A percentile compares a stretch with the other conserved stretches of the same genome.
phyloP scores from a whole-genome alignment of 148 eudicot genomes.

The Rhododendron griersonianum region DNA sequence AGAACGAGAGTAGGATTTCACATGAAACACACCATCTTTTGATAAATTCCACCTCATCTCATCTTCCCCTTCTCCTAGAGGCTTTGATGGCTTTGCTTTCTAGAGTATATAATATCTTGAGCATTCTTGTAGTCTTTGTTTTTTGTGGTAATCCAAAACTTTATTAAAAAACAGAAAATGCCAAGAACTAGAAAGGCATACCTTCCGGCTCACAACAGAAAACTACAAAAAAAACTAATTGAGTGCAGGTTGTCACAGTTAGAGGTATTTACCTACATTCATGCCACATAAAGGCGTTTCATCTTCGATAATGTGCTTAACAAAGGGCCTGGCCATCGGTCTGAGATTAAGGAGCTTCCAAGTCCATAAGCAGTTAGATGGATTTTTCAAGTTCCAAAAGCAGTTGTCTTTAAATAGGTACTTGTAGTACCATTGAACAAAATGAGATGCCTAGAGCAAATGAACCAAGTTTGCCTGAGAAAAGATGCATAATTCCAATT shows the following conservation, averaged over 20 bases:
- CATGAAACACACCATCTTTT: too few species aligned
- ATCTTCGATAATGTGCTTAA: background rate
- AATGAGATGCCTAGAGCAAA: background rate
- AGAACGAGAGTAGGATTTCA: too few species aligned
- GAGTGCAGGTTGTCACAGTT: background rate
- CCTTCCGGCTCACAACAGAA: background rate
- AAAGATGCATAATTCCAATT: background rate
- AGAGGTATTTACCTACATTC: background rate
- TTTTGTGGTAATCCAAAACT: background rate
- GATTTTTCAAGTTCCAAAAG: background rate
- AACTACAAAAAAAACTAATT: background rate
- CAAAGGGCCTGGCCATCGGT: background rate
- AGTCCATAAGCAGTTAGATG: background rate
- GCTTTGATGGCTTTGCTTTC: too few species aligned
- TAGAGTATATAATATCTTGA: too few species aligned
- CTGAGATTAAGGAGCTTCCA: background rate
- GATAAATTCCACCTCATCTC: too few species aligned
- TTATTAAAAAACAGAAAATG: too few species aligned
- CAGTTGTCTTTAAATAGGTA: background rate
- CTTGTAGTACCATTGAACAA: background rate
- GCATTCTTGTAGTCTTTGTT: background rate
- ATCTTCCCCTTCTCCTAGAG: too few species aligned
- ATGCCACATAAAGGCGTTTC: background rate
- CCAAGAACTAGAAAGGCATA: background rate
- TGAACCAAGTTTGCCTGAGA: background rate